Evolutionary conservation across 371 early-diverging fungal species (phyloP), one percentile per base, ranked within the genome.

Genomic region (Smittium mucronatum): DNA sequence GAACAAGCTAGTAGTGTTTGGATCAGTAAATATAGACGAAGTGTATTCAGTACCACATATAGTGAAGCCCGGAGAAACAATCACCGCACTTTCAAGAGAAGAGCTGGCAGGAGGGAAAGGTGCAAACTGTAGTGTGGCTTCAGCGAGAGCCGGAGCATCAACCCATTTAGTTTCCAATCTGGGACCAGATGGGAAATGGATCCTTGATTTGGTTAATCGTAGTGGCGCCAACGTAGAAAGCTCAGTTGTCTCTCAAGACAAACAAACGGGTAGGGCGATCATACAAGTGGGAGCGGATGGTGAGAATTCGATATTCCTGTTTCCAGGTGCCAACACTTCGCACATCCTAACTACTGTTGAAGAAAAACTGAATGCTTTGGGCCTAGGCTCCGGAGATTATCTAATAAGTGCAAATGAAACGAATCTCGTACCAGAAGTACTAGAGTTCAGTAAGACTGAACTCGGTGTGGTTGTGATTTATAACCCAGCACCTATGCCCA

Each of bases 71-170:
- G 94, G 94, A 5, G 93, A 96, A 75, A 94, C 95, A 0, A 78
- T 93, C 34, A 78, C 87, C 0, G 85, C 91, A 0, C 80, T 78
- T 16, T 71, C 73, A 0, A 85, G 87, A 67, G 76, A 75, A 47
- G 83, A 85, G 57, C 83, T 86, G 63, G 89, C 93, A 1, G 96
- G 94, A 36, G 95, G 95, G 36, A 95, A 95, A 83, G 93, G 94
- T 1, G 91, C 92, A 2, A 93, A 95, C 70, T 92, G 93, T 73
- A 85, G 89, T 2, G 90, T 89, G 1, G 91, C 93, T 0, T 75
- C 89, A 26, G 89, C 89, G 25, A 71, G 86, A 80, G 88, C 90
- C 0, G 89, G 91, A 21, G 86, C 81, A 2, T 74, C 78, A 17
- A 87, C 90, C 1, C 83, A 82, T 70, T 87, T 90, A 63, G 88